Evolutionary conservation across 2,329 filamentous ascomycete species (phyloP).

Genomic region (Monosporascus sp.): DNA sequence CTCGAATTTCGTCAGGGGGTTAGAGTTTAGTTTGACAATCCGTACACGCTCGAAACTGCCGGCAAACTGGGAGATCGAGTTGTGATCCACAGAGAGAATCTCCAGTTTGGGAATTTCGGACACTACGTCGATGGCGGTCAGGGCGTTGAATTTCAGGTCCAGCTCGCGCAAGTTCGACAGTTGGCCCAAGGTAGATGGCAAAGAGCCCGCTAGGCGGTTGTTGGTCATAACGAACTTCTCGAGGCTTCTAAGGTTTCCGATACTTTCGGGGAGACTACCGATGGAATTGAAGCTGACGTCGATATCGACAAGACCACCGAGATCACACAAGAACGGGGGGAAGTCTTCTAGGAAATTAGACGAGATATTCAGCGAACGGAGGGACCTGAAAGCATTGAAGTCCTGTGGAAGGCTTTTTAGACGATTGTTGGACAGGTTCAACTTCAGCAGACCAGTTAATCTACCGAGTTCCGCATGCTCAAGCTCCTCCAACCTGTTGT

Average conservation of each 20-base stretch:
- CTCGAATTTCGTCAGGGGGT: slow-evolving; percentile 91
- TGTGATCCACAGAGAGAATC: slow-evolving; percentile 85
- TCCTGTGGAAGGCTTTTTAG: slow-evolving; percentile 73
- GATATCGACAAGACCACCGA: slow-evolving; percentile 81
- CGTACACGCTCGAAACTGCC: slow-evolving; percentile 83
- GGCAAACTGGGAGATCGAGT: slow-evolving; percentile 82
- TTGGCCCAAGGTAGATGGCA: slow-evolving; percentile 69
- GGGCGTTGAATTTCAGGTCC: slow-evolving; percentile 88
- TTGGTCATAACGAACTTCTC: slow-evolving; percentile 95
- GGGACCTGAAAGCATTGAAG: slow-evolving; percentile 72
- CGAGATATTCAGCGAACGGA: slow-evolving; percentile 84
- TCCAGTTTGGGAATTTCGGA: slow-evolving; percentile 81
- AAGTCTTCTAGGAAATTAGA: slow-evolving; percentile 88
- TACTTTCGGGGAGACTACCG: slow-evolving; percentile 65
- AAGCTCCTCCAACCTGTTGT: slow-evolving; percentile 84
- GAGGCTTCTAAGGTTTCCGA: slow-evolving; percentile 72
- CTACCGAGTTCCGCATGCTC: slow-evolving; percentile 78
- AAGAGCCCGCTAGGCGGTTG: slow-evolving; percentile 73
- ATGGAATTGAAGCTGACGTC: slow-evolving; percentile 98
- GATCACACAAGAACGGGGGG: slow-evolving; percentile 75
- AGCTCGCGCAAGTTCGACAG: slow-evolving; percentile 79
- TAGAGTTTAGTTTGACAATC: slow-evolving; percentile 84
- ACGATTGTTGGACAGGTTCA: slow-evolving; percentile 92
- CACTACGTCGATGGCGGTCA: slow-evolving; percentile 83
- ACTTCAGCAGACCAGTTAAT: slow-evolving; percentile 71